Base-by-base conservation (phyloP, 75 land plant genomes). In the Picea sitchensis region DNA sequence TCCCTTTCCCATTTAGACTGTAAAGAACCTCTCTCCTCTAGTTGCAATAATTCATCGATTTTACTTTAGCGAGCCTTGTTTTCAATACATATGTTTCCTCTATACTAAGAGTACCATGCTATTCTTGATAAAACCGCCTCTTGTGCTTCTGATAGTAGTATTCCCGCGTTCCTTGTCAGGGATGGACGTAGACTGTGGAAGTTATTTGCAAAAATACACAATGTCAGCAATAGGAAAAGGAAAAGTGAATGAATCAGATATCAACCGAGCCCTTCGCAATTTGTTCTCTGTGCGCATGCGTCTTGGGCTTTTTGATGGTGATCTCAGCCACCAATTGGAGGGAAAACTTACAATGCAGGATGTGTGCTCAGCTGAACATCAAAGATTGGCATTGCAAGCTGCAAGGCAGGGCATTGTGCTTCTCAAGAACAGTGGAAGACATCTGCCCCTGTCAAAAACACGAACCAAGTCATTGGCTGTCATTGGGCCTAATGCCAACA, bases 321-420 rank as follows among this genome's bases (percentile, higher is more conserved):
- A 87, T 23, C 95, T 88, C 13, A 82, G 23, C 11, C 32, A 74
- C 2, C 90, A 60, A 30, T 80, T 51, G 5, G 90, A 73, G 61
- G 98, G 94, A 11, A 51, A 79, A 14, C 82, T 95, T 0, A 81
- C 79, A 21, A 59, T 84, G 3, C 58, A 67, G 58, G 81, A 85
- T 59, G 92, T 95, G 11, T 98, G 98, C 79, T 61, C 91, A 2
- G 20, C 65, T 13, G 78, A 80, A 11, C 99, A 98, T 80, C 93
- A 87, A 77, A 58, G 77, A 13, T 80, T 98, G 20, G 92, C 99
- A 59, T 88, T 98, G 34, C 90, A 92, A 73, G 99, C 96, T 60
- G 98, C 99, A 18, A 80, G 80, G 11, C 85, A 88, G 31, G 96
- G 99, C 77, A 90, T 95, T 56, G 99, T 98, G 3, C 96, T 98